A percentile compares a stretch with the other conserved stretches of the same genome.
Evolutionary conservation across 2,329 filamentous ascomycete species (phyloP).

Genomic region (Neobulgaria alba): DNA sequence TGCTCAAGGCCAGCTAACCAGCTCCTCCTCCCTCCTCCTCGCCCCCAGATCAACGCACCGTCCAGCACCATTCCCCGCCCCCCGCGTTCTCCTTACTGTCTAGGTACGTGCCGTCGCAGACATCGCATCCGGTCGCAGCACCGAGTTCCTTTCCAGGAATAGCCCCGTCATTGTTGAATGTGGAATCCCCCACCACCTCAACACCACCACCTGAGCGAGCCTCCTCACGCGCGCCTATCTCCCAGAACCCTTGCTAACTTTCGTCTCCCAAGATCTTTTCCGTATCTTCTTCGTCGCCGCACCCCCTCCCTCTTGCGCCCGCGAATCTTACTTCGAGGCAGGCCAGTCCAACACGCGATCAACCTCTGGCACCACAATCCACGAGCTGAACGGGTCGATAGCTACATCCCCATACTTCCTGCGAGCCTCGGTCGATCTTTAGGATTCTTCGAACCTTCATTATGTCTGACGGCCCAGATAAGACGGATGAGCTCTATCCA

Average conservation of each 20-base stretch:
- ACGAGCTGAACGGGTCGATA: conserved; percentile 27
- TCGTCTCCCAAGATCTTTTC: conserved; percentile 4
- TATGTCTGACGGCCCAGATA: conserved; percentile 84
- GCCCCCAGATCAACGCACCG: conserved; percentile 4
- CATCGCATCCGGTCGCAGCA: no score
- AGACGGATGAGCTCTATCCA: conserved; percentile 98
- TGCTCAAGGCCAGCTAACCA: conserved; percentile 4
- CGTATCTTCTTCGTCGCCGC: neutral
- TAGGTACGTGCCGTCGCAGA: conserved; percentile 23
- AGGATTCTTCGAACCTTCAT: conserved; percentile 34
- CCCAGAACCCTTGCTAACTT: conserved; percentile 10
- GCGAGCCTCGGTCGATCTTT: conserved; percentile 24
- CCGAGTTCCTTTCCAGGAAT: conserved; percentile 8
- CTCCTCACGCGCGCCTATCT: conserved; percentile 5
- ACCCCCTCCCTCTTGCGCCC: conserved; percentile 1
- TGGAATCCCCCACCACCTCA: conserved; percentile 16
- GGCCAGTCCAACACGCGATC: conserved; percentile 25
- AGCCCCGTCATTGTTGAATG: conserved; percentile 19
- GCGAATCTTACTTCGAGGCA: conserved; percentile 12
- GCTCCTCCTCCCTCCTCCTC: conserved; percentile 3
- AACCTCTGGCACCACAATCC: conserved; percentile 13
- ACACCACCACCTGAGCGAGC: conserved; percentile 12
- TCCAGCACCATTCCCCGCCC: neutral
- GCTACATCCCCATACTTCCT: conserved; percentile 25
- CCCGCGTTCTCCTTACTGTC: conserved; percentile 8